Evolutionary conservation across 2,329 filamentous ascomycete genomes (phyloP), one percentile per base, ranked within the genome.

Genomic region (Escovopsis sp.): DNA sequence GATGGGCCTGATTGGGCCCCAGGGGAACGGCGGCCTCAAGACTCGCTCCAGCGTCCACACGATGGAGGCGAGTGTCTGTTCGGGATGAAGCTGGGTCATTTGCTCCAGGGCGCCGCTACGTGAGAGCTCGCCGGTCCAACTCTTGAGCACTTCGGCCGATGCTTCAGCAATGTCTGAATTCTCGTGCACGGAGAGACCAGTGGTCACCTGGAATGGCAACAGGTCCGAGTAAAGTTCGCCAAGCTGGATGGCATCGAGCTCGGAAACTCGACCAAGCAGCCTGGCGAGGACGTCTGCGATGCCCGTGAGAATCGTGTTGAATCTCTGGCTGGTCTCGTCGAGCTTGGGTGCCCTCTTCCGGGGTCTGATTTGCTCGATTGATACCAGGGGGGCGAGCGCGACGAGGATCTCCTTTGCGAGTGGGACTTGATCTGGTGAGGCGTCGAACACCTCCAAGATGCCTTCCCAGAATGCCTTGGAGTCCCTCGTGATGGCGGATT

Each of bases 91-190:
- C 36, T 61, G 59, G 6, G 61, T 58, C 55, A 64, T 62, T 39
- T 64, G 60, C 40, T 64, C 57, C 15, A 63, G 53, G 3, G 62
- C 60, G 10, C 54, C 51, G 30, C 56, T 58, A 35, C 73, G 69
- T 18, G 63, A 65, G 32, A 66, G 57, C 58, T 93, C 77, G 8
- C 74, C 75, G 33, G 85, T 91, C 52, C 89, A 75, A 33, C 77
- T 77, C 60, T 94, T 94, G 49, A 96, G 73, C 26, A 96, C 66
- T 50, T 87, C 82, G 6, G 88, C 74, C 1, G 84, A 80, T 12
- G 85, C 82, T 56, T 88, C 81, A 47, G 85, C 86, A 32, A 91
- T 80, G 45, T 79, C 73, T 43, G 82, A 69, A 50, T 93, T 81
- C 12, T 85, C 84, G 36, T 87, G 87, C 43, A 95, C 78, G 6